Conservation (phyloP, 345 rosid genomes). For the Rhodamnia argentea region DNA sequence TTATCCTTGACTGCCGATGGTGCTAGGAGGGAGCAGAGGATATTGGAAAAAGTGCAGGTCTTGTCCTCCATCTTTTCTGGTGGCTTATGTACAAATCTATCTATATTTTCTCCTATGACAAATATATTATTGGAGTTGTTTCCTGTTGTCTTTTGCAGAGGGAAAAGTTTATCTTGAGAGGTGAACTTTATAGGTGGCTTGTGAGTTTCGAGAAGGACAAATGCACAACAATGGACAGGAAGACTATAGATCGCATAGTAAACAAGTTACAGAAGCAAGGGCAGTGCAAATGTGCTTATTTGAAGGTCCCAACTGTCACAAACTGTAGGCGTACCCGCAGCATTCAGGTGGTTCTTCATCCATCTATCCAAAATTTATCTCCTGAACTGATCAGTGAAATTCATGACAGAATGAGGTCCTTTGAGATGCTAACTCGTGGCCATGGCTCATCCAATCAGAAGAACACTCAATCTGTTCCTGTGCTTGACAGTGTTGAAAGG, state of each 20-base stretch:
- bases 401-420: conserved; percentile 63
- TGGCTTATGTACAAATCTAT: not conserved
- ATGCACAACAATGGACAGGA: conserved; percentile 65
- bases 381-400: conserved; percentile 51
- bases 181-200: conserved; percentile 79
- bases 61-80: not conserved
- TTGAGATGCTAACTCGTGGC: conserved; percentile 69
- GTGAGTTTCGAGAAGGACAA: conserved; percentile 72
- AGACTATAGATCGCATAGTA: conserved; percentile 65
- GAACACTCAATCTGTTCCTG: conserved; percentile 44
- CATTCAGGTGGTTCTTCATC: conserved; percentile 64
- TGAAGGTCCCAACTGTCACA: conserved; percentile 69
- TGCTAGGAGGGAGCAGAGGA: conserved; percentile 72
- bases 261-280: conserved; percentile 78
- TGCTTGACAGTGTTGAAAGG: conserved; percentile 63
- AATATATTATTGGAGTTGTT: not conserved
- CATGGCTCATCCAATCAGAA: conserved; percentile 45
- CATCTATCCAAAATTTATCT: conserved; percentile 50
- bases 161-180: conserved; percentile 66
- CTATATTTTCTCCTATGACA: not conserved
- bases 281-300: conserved; percentile 49
- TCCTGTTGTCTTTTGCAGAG: conserved; percentile 32
- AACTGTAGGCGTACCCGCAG: conserved; percentile 62
- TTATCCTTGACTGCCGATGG: conserved; percentile 46
- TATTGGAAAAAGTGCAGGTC: conserved; percentile 70